Percentiles rank a stretch among this genome's conserved stretches.
phyloP scores from a whole-genome alignment of 2,329 filamentous ascomycete species.

The Diplodia seriata region DNA sequence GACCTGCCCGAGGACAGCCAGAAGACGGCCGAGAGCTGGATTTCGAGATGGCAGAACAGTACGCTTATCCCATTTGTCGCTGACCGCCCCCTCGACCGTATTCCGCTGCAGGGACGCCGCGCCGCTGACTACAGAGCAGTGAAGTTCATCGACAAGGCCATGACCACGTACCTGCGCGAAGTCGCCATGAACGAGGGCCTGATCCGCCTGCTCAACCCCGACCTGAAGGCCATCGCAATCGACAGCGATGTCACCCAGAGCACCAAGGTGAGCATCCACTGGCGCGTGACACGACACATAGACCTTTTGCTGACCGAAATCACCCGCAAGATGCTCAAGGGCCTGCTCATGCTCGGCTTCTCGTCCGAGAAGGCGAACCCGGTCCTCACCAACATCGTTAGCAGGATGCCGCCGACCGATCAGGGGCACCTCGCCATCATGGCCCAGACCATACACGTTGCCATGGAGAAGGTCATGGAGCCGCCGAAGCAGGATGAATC shows the following conservation, averaged over 20 bases:
- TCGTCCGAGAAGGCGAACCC: conserved; percentile 57
- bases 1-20: conserved; percentile 55
- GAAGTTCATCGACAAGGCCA: conserved; percentile 58
- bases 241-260: conserved; percentile 41
- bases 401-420: conserved; percentile 46
- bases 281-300: background rate
- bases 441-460: conserved; percentile 47
- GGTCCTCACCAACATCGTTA: conserved; percentile 54
- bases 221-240: conserved; percentile 58
- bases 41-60: conserved; percentile 59
- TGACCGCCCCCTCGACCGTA: background rate
- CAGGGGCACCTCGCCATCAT: conserved; percentile 49
- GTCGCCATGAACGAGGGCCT: conserved; percentile 49
- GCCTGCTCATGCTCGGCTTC: conserved; percentile 56
- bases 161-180: conserved; percentile 58
- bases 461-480: conserved; percentile 20
- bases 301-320: conserved; percentile 3
- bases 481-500: conserved; percentile 21
- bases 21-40: conserved; percentile 56
- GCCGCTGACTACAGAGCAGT: conserved; percentile 38
- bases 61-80: conserved; percentile 3
- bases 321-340: conserved; percentile 51
- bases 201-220: conserved; percentile 47
- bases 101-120: background rate
- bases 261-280: conserved; percentile 38